phyloP scores from a whole-genome alignment of 805 yeast species.

The Candida mattraensis region DNA sequence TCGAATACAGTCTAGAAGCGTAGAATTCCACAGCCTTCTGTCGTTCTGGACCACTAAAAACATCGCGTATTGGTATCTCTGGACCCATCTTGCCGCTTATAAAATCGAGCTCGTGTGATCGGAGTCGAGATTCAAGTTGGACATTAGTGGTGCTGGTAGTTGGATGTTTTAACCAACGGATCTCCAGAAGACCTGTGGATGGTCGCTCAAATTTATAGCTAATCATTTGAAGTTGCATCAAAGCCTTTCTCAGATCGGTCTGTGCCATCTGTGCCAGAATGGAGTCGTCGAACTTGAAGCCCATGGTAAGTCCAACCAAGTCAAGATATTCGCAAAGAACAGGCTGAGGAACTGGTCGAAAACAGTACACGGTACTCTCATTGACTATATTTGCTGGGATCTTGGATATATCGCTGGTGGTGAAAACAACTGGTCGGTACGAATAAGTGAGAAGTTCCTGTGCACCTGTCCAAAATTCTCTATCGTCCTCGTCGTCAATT shows the following conservation, averaged over 20 bases:
- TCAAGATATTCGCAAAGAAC: slow-evolving; percentile 26
- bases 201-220: slow-evolving; percentile 21
- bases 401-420: slow-evolving; percentile 27
- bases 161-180: too few relatives aligned
- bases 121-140: too few relatives aligned
- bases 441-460: slow-evolving; percentile 51
- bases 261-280: slow-evolving; percentile 18
- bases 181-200: slow-evolving; percentile 17
- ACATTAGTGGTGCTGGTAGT: too few relatives aligned
- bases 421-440: slow-evolving; percentile 35
- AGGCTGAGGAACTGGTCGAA: slow-evolving; percentile 10
- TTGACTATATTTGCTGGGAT: slow-evolving; percentile 31
- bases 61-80: too few relatives aligned
- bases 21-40: slow-evolving; percentile 24
- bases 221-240: slow-evolving; percentile 32
- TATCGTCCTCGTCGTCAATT: slow-evolving; percentile 71
- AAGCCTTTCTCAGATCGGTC: slow-evolving; percentile 28
- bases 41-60: background rate
- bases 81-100: too few relatives aligned
- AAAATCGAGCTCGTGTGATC: slow-evolving; percentile 8
- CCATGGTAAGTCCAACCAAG: slow-evolving; percentile 28
- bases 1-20: slow-evolving; percentile 24
- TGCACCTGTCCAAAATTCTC: slow-evolving; percentile 75
- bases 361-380: slow-evolving; percentile 29
- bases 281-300: slow-evolving; percentile 22